Evolutionary conservation across 306 rosid genomes (phyloP).

Genomic region (Corylus americana): DNA sequence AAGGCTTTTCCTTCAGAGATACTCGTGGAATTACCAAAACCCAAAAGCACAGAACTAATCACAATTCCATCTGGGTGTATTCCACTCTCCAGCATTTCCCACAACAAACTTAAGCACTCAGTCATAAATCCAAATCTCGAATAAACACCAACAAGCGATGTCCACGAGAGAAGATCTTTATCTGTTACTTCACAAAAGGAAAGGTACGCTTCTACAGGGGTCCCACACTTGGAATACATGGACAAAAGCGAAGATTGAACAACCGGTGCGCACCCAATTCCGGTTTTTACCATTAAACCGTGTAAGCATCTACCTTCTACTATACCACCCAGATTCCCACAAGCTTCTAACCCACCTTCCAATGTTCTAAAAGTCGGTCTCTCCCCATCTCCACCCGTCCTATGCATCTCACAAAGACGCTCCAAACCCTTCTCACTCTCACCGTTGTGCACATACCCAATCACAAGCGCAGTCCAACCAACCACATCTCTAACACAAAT

Average conservation of each 20-base stretch:
- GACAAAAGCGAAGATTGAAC: conserved; percentile 59
- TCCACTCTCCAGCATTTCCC: conserved; percentile 53
- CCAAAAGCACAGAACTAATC: conserved; percentile 58
- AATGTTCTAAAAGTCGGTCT: conserved; percentile 65
- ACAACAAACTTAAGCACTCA: conserved; percentile 49
- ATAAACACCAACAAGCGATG: conserved; percentile 58
- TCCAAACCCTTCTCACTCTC: conserved; percentile 62
- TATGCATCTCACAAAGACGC: conserved; percentile 68
- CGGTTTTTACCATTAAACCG: conserved; percentile 53
- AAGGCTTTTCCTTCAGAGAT: conserved; percentile 60
- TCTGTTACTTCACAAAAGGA: conserved; percentile 46
- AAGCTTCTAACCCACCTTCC: conserved; percentile 79
- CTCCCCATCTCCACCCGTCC: conserved; percentile 45
- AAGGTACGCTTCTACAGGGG: conserved; percentile 50
- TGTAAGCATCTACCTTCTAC: conserved; percentile 67
- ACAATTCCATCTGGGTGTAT: conserved; percentile 58
- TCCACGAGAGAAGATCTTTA: conserved; percentile 74
- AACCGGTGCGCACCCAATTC: conserved; percentile 47
- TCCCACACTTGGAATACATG: conserved; percentile 70
- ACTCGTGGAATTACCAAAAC: conserved; percentile 53
- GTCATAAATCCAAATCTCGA: conserved; percentile 60
- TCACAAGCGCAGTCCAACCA: conserved; percentile 74
- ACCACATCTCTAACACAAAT: conserved; percentile 63
- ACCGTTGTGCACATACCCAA: conserved; percentile 69
- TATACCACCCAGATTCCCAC: conserved; percentile 57